phyloP scores from a whole-genome alignment of 1,284 basidiomycete species.

The Blastosporella zonata region DNA sequence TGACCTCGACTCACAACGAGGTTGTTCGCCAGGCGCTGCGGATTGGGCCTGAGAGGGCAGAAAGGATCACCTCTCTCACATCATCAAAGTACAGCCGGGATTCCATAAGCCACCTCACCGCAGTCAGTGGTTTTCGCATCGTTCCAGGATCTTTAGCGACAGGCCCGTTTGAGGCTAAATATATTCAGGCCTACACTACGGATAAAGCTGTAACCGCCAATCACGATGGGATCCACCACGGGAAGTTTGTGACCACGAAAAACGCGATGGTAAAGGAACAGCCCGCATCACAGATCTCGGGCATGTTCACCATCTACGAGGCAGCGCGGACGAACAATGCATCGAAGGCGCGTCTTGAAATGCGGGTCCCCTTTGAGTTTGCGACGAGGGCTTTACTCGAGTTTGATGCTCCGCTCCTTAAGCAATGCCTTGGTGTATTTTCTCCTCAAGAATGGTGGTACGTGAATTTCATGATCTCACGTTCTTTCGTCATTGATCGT shows the following conservation, averaged over 20 bases:
- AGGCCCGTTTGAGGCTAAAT: conserved; percentile 17
- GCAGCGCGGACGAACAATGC: conserved; percentile 8
- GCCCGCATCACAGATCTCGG: conserved; percentile 8
- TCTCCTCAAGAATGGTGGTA: conserved; percentile 9
- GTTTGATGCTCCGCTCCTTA: conserved; percentile 3
- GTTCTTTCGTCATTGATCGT: neutral
- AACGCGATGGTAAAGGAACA: conserved; percentile 13
- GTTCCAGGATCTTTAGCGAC: neutral
- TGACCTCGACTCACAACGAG: conserved; percentile 18
- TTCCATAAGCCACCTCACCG: conserved; percentile 22
- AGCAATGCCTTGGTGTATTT: conserved; percentile 4
- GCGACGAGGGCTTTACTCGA: conserved; percentile 14
- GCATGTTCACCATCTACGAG: conserved; percentile 19
- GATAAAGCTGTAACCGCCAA: conserved; percentile 27
- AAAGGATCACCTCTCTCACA: conserved; percentile 15
- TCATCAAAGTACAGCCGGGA: conserved; percentile 24
- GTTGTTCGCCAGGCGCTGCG: conserved; percentile 9
- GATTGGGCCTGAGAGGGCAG: neutral
- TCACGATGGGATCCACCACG: conserved; percentile 18
- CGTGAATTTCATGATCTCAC: neutral
- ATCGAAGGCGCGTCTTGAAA: conserved; percentile 22
- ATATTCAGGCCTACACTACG: conserved; percentile 28
- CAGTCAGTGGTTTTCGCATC: conserved; percentile 26
- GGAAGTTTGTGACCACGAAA: conserved; percentile 19
- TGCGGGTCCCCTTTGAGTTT: conserved; percentile 21